phyloP scores from a whole-genome alignment of 148 eudicot species.

The Fagopyrum tataricum region DNA sequence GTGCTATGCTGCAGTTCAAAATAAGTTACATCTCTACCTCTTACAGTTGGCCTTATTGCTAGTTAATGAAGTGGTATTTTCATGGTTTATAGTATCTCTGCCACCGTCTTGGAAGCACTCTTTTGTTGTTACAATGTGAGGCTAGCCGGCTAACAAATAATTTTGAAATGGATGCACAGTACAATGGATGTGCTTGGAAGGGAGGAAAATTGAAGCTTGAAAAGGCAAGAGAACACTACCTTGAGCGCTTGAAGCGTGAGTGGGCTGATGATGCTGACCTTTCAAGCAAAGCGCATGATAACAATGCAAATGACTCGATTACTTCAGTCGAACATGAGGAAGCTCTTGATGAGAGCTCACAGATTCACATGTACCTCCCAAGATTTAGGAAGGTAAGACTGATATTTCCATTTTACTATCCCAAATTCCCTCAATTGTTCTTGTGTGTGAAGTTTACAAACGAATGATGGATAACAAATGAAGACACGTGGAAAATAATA shows the following conservation, averaged over 20 bases:
- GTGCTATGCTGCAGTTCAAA: neutral
- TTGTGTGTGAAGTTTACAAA: neutral
- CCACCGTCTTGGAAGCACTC: neutral
- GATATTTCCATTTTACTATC: neutral
- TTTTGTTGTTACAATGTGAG: neutral
- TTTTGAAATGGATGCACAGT: conserved; percentile 34
- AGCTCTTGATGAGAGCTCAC: conserved; percentile 28
- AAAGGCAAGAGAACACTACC: conserved; percentile 84
- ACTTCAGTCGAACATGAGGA: conserved; percentile 30
- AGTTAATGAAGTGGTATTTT: neutral
- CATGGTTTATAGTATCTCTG: neutral
- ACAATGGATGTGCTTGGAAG: conserved; percentile 96
- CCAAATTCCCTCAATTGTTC: neutral
- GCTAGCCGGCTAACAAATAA: neutral
- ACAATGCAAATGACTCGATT: conserved; percentile 22
- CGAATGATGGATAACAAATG: neutral
- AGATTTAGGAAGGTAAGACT: conserved; percentile 60
- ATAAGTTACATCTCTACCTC: neutral
- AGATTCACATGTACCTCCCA: conserved; percentile 70
- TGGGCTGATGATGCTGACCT: conserved; percentile 68
- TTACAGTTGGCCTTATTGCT: neutral
- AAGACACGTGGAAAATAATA: neutral
- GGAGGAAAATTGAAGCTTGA: conserved; percentile 90
- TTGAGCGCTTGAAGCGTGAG: conserved; percentile 56
- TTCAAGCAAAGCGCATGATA: conserved; percentile 21